Evolutionary conservation across 73 alveolate species (phyloP), one percentile per base, ranked within the genome.

Genomic region (Symbiodinium natans): DNA sequence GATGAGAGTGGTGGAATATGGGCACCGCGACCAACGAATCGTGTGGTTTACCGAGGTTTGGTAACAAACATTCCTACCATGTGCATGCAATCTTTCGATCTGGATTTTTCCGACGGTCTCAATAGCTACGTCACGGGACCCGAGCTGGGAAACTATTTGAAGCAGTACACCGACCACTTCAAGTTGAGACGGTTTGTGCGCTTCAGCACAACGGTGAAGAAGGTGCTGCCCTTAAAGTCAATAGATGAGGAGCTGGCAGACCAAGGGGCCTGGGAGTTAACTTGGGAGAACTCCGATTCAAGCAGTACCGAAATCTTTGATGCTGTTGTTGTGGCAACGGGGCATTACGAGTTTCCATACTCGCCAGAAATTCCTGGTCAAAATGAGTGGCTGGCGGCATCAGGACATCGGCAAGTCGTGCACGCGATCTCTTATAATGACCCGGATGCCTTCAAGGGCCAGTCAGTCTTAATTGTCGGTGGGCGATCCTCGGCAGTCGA

Each of bases 1-100:
- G 95, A 77, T 19, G 97, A 90, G 88, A 85, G 77, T 59, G 97
- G 97, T 21, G 97, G 97, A n/a, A 90, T 90, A 39, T 90, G 97
- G 97, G 97, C 97, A 3, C 89, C 87, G 0, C 77, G 80, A n/a
- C 97, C 97, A 4, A 82, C 46, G 21, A 90, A 90, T 29, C 54
- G 36, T 3, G 97, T 90, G 89, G 97, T 90, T 46, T 90, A 90
- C 52, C 43, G 39, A 42, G 97, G 97, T 25, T 31, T 90, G 77
- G 97, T 90, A 43, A 90, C 97, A 48, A 90, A 90, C 77, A 90
- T 90, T 73, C 97, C 97, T 0, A 41, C 86, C 36, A 71, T 90
- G 87, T 90, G 95, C 46, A 54, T 33, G 68, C 74, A 25, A 43
- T 38, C 34, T 8, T 36, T 8, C 36, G 94, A 41, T 4, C 29